These are phyloP conservation scores for Phytophthora nicotianae DNA, from an alignment of 352 stramenopile species.

Conservation along the genomic window DNA sequence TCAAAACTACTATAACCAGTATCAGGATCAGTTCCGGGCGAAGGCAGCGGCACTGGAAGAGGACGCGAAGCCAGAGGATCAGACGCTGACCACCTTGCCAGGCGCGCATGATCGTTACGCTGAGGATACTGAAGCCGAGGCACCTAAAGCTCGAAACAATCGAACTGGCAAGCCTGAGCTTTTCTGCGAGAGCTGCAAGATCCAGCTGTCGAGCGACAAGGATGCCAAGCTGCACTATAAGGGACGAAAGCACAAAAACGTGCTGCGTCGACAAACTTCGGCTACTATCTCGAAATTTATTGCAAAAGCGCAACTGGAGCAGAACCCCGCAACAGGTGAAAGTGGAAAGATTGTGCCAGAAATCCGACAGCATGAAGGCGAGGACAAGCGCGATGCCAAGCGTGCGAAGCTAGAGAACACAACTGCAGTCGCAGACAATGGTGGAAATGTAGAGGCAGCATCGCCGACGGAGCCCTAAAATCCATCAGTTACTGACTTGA, in stretches of 20 bases:
- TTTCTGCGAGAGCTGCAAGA: constrained; percentile 69
- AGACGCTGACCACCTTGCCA: constrained; percentile 37
- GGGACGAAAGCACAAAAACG: constrained; percentile 87
- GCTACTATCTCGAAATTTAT: constrained; percentile 63
- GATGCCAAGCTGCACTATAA: constrained; percentile 77
- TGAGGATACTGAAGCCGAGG: constrained; percentile 14
- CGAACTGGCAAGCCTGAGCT: constrained; percentile 44
- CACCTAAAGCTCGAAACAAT: constrained; percentile 29
- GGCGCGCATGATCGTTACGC: constrained; percentile 46
- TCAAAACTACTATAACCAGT: constrained; percentile 59
- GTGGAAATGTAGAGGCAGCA: constrained; percentile 2
- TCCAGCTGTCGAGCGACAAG: constrained; percentile 78
- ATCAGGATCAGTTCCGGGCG: constrained; percentile 54
- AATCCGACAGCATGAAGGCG: constrained; percentile 21
- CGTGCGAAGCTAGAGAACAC: constrained; percentile 27
- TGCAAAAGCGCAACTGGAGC: constrained; percentile 29
- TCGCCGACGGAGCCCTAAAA: constrained; percentile 22
- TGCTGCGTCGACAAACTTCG: constrained; percentile 52
- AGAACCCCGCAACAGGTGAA: constrained; percentile 1
- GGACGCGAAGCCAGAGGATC: constrained; percentile 7
- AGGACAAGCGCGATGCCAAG: constrained; percentile 29
- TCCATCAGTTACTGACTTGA: not conserved
- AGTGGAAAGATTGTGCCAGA: constrained; percentile 10
- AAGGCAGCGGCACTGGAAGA: constrained; percentile 43
- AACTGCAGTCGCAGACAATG: not conserved